Evolutionary conservation across 345 rosid genomes (phyloP).

Genomic region (Brassica cretica): DNA sequence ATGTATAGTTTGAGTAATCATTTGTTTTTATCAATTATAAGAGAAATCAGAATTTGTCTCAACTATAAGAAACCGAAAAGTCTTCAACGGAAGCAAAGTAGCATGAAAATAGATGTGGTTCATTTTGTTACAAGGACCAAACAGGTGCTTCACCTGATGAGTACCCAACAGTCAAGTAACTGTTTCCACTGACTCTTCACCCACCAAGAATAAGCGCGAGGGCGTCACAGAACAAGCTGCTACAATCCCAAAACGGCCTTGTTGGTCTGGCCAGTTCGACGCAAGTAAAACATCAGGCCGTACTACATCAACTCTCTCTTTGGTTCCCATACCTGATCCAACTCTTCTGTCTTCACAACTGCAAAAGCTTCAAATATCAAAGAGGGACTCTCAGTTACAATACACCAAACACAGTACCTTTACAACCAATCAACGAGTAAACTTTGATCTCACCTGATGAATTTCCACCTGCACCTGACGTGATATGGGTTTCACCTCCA

Average conservation of each 20-base stretch:
- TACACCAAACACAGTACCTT: conserved; percentile 15
- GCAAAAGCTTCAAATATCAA: conserved; percentile 18
- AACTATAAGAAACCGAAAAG: conserved; percentile 27
- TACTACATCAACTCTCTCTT: conserved; percentile 40
- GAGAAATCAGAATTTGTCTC: conserved; percentile 13
- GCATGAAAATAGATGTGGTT: conserved; percentile 13
- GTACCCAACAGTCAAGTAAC: conserved; percentile 54
- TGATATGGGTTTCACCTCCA: conserved; percentile 38
- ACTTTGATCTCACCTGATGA: conserved; percentile 64
- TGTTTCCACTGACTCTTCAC: conserved; percentile 65
- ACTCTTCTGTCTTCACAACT: conserved; percentile 33
- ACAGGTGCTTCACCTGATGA: conserved; percentile 52
- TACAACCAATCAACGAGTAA: conserved; percentile 2
- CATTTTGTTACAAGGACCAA: conserved; percentile 42
- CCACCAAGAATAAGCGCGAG: conserved; percentile 70
- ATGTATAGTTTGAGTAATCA: not conserved
- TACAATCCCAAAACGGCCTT: conserved; percentile 46
- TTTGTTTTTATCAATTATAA: not conserved
- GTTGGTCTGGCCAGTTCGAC: conserved; percentile 78
- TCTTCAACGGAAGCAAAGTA: conserved; percentile 1
- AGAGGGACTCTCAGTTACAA: not conserved
- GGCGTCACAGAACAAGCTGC: conserved; percentile 57
- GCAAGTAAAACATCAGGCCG: conserved; percentile 67
- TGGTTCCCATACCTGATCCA: conserved; percentile 31
- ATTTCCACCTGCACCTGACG: conserved; percentile 63